Evolutionary conservation across 768 basidiomycete genomes (phyloP), one percentile per base, ranked within the genome.

Genomic region (Mycena alexandri): DNA sequence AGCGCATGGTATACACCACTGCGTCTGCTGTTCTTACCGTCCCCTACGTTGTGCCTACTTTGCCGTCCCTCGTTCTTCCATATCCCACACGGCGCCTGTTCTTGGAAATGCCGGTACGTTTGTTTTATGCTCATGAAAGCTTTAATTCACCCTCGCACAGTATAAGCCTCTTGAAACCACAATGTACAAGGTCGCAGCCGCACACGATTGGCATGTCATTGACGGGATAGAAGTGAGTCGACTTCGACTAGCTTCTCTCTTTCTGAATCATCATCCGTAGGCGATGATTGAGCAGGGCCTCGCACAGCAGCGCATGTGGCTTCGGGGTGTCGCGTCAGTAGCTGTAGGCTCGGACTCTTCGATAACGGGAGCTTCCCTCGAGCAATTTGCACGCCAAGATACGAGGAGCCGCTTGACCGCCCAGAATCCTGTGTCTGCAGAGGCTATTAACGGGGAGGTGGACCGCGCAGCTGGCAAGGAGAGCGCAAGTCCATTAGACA

Each of bases 241-340:
- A 3, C 10, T 51, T 1, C 17, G 29, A 5, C 34, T 16, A 22
- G 13, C 57, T 54, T 34, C 38, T 12, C 11, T 33, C 12, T 3
- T 17, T 25, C 50, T 55, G 9, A 58, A 38, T 9, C 38, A 38
- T 36, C 22, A 29, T 42, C 4, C 56, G 9, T 65, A 81, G 74
- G 79, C 80, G 24, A 77, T 79, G 73, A 75, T 81, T 13, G 79
- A 81, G 55, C 80, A 81, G 59, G 80, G 79, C 12, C 68, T 79
- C 25, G 80, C 80, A 5, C 80, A 81, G 51, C 80, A 81, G 61
- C 74, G 80, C 25, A 80, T 81, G 79, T 81, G 80, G 80, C 54
- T 61, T 22, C 68, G 65, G 21, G 69, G 65, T 21, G 61, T 55
- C 22, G 69, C 69, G 8, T 62, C 65, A 21, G 51, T 70, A 4